Evolutionary conservation across 73 alveolate genomes (phyloP), one percentile per base, ranked within the genome.

Genomic region (Paramecium tetraurelia): DNA sequence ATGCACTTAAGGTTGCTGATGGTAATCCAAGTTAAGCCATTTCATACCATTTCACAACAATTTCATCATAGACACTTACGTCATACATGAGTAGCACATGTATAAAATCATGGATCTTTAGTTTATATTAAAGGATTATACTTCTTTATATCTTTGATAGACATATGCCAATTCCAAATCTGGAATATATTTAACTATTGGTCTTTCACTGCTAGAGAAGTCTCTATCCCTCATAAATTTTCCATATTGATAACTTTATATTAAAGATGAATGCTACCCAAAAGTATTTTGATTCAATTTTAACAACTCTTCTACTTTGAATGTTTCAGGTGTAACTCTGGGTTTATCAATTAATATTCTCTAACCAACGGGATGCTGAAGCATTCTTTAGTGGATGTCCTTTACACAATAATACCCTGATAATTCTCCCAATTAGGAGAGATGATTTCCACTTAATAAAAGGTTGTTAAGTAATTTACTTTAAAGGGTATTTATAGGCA

Each of bases 91-190:
- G 29, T 46, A 89, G 29, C 31, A 83, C 87, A 72, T 89, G 94
- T 18, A 89, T 70, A 89, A 89, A 89, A 46, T 89, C 94, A 50
- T 89, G 94, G 27, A 71, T 89, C 89, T 86, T 33, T 40, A 33
- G 41, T 59, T 36, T 38, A 14, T 16, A 16, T 4, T 31, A 1
- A 7, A 0, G 1, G 2, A 33, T 59, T 18, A 35, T 59, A 86
- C 93, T 59, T 89, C 94, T 63, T 89, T 89, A 83, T 89, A 89
- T 89, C 94, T 89, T 89, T 89, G 57, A 89, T 89, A 89, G 11
- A 89, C 87, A 46, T 70, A 89, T 16, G 94, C 94, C n/a, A 89
- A 31, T 89, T 89, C 94, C 20, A 71, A 44, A 71, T 89, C 85
- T 33, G 89, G 90, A 50, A 89, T 89, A 71, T 89, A 89, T 40